phyloP scores from a whole-genome alignment of 2,329 filamentous ascomycete species.

The Calonectria hawksworthii region DNA sequence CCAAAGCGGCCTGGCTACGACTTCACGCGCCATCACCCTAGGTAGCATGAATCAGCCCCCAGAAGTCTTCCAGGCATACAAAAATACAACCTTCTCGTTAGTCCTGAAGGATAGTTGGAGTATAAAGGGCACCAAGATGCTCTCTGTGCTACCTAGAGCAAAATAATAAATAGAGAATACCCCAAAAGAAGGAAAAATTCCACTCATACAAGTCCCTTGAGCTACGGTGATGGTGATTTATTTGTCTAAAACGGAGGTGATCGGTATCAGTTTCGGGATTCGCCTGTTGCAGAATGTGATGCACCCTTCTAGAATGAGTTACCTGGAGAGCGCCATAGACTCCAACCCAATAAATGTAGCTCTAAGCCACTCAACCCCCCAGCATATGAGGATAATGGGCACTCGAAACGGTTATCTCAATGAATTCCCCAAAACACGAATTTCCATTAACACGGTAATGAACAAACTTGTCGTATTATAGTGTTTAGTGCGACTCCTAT shows the following conservation, averaged over 20 bases:
- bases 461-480: too few relatives aligned
- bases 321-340: too few relatives aligned
- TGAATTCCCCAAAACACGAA: too few relatives aligned
- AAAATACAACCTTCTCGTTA: background rate
- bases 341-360: too few relatives aligned
- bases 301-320: too few relatives aligned
- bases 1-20: background rate
- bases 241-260: background rate
- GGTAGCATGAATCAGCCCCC: background rate
- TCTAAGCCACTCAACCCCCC: too few relatives aligned
- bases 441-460: too few relatives aligned
- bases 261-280: too few relatives aligned
- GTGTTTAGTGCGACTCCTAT: too few relatives aligned
- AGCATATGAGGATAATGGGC: too few relatives aligned
- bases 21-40: background rate
- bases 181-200: background rate
- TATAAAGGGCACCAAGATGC: background rate
- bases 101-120: background rate
- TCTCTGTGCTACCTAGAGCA: background rate
- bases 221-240: background rate
- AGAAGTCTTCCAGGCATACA: background rate
- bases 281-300: background rate
- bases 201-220: background rate
- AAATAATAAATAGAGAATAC: background rate
- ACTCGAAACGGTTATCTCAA: too few relatives aligned